Conservation (phyloP, 1,139 yeast species). For the Saccharomycopsis hybrid region DNA sequence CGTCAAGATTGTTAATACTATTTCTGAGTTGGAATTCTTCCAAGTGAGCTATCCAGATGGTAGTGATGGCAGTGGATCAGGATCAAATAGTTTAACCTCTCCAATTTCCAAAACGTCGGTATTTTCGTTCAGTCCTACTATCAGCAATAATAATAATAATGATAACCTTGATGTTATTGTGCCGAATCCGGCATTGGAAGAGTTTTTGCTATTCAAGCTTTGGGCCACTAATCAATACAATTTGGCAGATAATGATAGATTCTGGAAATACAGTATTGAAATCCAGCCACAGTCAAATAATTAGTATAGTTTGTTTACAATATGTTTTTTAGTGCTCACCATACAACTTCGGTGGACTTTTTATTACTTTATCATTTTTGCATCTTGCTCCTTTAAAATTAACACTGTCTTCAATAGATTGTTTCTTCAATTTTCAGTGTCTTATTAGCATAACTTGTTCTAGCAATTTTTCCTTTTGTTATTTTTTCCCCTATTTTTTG, state of each 20-base stretch:
- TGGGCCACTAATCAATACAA: slow-evolving; percentile 64
- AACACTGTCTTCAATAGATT: too few species aligned
- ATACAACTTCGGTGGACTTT: too few species aligned
- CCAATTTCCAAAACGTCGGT: slow-evolving; percentile 22
- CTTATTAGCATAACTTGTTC: too few species aligned
- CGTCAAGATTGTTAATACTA: slow-evolving; percentile 61
- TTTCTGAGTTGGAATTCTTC: slow-evolving; percentile 72
- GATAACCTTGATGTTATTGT: slow-evolving; percentile 28
- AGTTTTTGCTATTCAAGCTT: slow-evolving; percentile 56
- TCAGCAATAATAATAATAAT: slow-evolving; percentile 20
- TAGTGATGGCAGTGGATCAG: slow-evolving; percentile 9
- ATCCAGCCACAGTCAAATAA: slow-evolving; percentile 42
- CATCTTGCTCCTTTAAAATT: too few species aligned
- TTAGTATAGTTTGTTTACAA: background rate
- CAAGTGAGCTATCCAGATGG: slow-evolving; percentile 53
- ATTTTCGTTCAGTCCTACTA: slow-evolving; percentile 26
- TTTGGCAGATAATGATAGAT: slow-evolving; percentile 55
- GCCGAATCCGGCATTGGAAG: slow-evolving; percentile 49
- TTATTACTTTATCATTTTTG: too few species aligned
- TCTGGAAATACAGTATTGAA: slow-evolving; percentile 63
- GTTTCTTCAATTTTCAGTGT: too few species aligned
- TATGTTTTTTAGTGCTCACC: too few species aligned
- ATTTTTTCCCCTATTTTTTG: background rate
- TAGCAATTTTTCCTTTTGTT: background rate
- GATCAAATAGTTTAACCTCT: background rate